These are phyloP conservation scores for Toxicodendron radicans DNA, from an alignment of 345 rosid species.

Conservation along the genomic window DNA sequence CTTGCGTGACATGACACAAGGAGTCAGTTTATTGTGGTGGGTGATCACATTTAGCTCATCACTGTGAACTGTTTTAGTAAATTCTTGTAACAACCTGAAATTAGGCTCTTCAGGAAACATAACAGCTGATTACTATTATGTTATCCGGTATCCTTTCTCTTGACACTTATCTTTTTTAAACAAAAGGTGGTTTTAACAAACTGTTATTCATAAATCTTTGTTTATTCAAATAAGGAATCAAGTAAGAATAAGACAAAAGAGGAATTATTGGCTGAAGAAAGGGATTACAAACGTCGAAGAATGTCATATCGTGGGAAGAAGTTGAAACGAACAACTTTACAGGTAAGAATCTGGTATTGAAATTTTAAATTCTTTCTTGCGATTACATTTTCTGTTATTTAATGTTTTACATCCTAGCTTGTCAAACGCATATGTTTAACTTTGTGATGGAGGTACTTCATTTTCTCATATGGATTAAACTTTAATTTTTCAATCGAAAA, in stretches of 20 bases:
- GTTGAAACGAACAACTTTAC: conserved; percentile 64
- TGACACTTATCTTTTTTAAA: not conserved
- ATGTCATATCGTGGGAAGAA: conserved; percentile 98
- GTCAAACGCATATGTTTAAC: not conserved
- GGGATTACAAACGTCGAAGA: conserved; percentile 95
- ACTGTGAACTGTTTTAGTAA: not conserved
- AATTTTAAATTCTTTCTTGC: not conserved
- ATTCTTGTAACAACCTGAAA: conserved; percentile 1
- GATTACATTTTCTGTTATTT: conserved; percentile 5
- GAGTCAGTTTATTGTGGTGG: not conserved
- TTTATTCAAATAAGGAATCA: conserved; percentile 45
- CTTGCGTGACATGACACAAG: not conserved
- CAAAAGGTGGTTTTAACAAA: not conserved
- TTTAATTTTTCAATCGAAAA: not conserved
- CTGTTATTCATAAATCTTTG: conserved; percentile 4
- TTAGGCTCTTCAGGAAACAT: conserved; percentile 4
- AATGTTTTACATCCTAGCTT: not conserved
- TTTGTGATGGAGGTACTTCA: not conserved
- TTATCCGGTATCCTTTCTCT: not conserved
- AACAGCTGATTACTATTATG: not conserved
- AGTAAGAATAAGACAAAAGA: conserved; percentile 70
- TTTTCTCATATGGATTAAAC: not conserved
- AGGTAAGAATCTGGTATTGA: conserved; percentile 43
- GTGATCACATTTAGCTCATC: not conserved
- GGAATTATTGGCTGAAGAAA: conserved; percentile 93